Percentiles rank a stretch among this genome's conserved stretches.
Conservation (phyloP, 2,329 filamentous ascomycete species). For the Phaeosphaeriaceae sp. region DNA sequence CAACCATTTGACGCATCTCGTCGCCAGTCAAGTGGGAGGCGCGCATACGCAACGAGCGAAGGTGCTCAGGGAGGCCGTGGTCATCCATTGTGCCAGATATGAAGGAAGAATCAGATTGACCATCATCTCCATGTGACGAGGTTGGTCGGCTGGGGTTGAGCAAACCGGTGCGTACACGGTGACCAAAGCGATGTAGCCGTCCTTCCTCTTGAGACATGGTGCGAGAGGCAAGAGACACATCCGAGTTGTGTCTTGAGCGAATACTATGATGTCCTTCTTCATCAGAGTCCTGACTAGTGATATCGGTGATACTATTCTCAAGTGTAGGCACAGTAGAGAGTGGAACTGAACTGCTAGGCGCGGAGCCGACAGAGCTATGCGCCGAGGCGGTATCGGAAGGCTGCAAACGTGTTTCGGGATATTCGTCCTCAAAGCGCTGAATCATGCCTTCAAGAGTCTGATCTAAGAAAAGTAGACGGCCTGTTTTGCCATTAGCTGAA, state of each 20-base stretch:
- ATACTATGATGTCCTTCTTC: slow-evolving; percentile 53
- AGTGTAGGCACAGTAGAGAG: slow-evolving; percentile 38
- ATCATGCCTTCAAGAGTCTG: slow-evolving; percentile 90
- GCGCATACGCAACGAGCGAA: slow-evolving; percentile 66
- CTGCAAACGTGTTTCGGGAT: slow-evolving; percentile 78
- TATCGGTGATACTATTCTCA: slow-evolving; percentile 35
- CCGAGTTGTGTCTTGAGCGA: slow-evolving; percentile 66
- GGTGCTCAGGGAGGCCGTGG: slow-evolving; percentile 46
- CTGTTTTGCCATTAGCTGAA: slow-evolving; percentile 50
- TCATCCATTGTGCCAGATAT: slow-evolving; percentile 44
- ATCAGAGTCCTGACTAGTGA: slow-evolving; percentile 44
- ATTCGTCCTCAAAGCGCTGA: slow-evolving; percentile 93
- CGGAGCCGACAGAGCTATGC: slow-evolving; percentile 41
- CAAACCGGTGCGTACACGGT: slow-evolving; percentile 69
- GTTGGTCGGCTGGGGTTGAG: slow-evolving; percentile 49
- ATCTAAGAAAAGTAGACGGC: slow-evolving; percentile 83
- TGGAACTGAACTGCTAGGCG: slow-evolving; percentile 38
- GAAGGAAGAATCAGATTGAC: slow-evolving; percentile 13
- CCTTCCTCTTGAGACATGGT: slow-evolving; percentile 73
- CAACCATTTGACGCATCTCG: slow-evolving; percentile 60
- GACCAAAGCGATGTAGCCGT: slow-evolving; percentile 71
- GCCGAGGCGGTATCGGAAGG: slow-evolving; percentile 37
- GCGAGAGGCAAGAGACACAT: slow-evolving; percentile 71
- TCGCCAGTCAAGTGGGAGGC: slow-evolving; percentile 69
- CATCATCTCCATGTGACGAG: slow-evolving; percentile 23